Conservation (phyloP, 2,329 filamentous ascomycete genomes). For the Sporothrix schenckii region DNA sequence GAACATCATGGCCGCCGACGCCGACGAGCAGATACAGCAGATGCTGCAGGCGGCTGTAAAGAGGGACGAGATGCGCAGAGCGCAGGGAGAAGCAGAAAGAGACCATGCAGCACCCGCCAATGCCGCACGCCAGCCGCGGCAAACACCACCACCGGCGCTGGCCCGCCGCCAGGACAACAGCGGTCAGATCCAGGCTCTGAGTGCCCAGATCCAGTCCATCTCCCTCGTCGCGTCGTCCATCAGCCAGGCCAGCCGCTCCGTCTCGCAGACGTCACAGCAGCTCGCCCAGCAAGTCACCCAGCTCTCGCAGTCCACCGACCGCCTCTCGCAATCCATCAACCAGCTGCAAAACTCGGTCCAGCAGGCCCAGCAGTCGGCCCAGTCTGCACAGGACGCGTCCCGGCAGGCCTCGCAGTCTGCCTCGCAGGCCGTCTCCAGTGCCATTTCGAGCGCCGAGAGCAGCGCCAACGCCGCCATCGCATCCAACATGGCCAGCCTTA, state of each 20-base stretch:
- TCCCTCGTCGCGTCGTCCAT: conserved; percentile 40
- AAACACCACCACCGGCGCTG: conserved; percentile 38
- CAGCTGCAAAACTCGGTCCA: conserved; percentile 37
- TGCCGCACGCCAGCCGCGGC: conserved; percentile 5
- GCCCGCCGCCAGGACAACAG: conserved; percentile 37
- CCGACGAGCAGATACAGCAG: conserved; percentile 27
- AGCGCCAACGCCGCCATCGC: conserved; percentile 40
- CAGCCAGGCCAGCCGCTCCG: conserved; percentile 40
- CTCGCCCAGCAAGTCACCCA: conserved; percentile 41
- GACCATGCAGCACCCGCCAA: background rate
- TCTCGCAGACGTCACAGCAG: conserved; percentile 44
- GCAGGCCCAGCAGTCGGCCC: conserved; percentile 38
- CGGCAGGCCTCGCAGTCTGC: conserved; percentile 40
- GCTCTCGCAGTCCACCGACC: conserved; percentile 41
- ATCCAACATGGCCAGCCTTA: conserved; percentile 39
- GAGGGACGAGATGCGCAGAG: conserved; percentile 20
- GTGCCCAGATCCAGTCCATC: conserved; percentile 41
- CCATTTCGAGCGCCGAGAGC: conserved; percentile 38
- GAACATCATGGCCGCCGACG: conserved; percentile 33
- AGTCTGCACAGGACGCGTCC: conserved; percentile 36
- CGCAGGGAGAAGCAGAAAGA: background rate
- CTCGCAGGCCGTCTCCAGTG: conserved; percentile 37
- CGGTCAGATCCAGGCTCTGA: conserved; percentile 39
- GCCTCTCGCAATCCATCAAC: conserved; percentile 41
- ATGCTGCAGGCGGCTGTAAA: conserved; percentile 24